Evolutionary conservation across 768 basidiomycete genomes (phyloP).

Genomic region (Jaapia argillacea): DNA sequence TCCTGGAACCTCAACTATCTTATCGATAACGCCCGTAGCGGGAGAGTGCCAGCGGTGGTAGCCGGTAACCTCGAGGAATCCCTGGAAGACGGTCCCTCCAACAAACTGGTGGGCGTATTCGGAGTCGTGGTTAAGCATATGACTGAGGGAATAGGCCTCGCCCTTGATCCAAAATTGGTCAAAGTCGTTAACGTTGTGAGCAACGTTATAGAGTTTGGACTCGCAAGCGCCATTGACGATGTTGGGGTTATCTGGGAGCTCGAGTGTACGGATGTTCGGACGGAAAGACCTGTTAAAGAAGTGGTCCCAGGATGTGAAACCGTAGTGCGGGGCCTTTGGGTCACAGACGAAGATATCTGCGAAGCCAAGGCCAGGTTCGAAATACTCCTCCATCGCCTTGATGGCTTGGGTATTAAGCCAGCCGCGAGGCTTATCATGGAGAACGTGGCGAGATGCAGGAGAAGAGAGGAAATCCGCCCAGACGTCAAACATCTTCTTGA

Average conservation of each 20-base stretch:
- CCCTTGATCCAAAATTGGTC: conserved; percentile 52
- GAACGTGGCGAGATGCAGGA: conserved; percentile 29
- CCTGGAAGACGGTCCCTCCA: conserved; percentile 43
- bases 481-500: conserved; percentile 38
- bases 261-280: conserved; percentile 30
- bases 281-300: conserved; percentile 42
- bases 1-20: conserved; percentile 33
- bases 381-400: conserved; percentile 8
- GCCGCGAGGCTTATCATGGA: conserved; percentile 26
- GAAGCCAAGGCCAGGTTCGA: conserved; percentile 20
- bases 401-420: conserved; percentile 37
- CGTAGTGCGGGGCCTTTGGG: conserved; percentile 28
- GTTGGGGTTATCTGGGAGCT: conserved; percentile 13
- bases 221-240: conserved; percentile 43
- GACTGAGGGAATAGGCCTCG: conserved; percentile 42
- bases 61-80: conserved; percentile 38
- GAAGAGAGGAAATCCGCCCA: conserved; percentile 41
- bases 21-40: conserved; percentile 29
- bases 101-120: conserved; percentile 28
- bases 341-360: conserved; percentile 29
- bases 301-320: conserved; percentile 41
- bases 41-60: conserved; percentile 58
- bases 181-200: conserved; percentile 22
- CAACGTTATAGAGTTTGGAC: conserved; percentile 33
- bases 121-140: conserved; percentile 39